Percentiles rank a stretch among this genome's conserved stretches.
Evolutionary conservation across 139 green algal species (phyloP).

Genomic region (Chlamydomonas sp.): DNA sequence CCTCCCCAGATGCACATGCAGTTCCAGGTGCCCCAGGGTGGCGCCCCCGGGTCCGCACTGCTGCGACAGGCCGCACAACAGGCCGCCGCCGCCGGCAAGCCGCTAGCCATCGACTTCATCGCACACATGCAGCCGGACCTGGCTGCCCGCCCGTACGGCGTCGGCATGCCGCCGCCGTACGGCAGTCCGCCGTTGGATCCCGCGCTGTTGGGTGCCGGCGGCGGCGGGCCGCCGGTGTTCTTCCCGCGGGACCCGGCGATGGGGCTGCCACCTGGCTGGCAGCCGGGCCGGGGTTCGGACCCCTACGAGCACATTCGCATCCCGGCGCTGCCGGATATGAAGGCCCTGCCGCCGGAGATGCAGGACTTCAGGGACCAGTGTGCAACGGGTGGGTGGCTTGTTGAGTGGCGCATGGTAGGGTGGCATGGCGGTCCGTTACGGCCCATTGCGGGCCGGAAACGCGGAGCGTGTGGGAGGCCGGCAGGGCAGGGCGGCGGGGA

Average conservation of each 20-base stretch:
- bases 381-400: slow-evolving; percentile 28
- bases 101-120: slow-evolving; percentile 13
- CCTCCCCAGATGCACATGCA: background rate
- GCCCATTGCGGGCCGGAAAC: too few relatives aligned
- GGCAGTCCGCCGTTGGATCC: background rate
- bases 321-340: slow-evolving; percentile 38
- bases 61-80: slow-evolving; percentile 1
- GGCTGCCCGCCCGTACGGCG: slow-evolving; percentile 9
- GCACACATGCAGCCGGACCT: slow-evolving; percentile 20
- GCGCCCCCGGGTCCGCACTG: background rate
- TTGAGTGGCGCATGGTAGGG: background rate
- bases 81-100: background rate
- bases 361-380: slow-evolving; percentile 49
- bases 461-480: too few relatives aligned
- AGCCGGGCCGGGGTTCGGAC: background rate
- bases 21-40: background rate
- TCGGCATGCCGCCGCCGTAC: slow-evolving; percentile 15
- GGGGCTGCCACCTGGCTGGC: background rate
- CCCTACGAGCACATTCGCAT: slow-evolving; percentile 38
- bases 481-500: too few relatives aligned
- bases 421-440: background rate
- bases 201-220: too few relatives aligned
- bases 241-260: background rate
- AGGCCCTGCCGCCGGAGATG: slow-evolving; percentile 26
- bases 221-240: background rate